Evolutionary conservation across 2,329 filamentous ascomycete species (phyloP).

Genomic region (Aureobasidium melanogenum): DNA sequence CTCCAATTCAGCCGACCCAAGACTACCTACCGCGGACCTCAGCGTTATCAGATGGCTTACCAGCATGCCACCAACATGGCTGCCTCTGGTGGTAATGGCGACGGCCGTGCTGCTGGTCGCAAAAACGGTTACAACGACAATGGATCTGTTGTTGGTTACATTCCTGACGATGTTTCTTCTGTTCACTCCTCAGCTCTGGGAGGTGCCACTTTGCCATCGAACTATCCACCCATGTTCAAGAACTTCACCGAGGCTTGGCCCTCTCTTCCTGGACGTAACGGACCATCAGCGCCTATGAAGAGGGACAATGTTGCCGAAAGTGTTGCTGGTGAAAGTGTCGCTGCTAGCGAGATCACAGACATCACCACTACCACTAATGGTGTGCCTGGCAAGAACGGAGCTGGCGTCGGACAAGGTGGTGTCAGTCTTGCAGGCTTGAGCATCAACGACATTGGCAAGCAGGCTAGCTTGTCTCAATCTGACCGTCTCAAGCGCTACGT

Average conservation of each 20-base stretch:
- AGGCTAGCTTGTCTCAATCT: slow-evolving; percentile 67
- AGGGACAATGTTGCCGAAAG: slow-evolving; percentile 38
- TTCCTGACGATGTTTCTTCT: slow-evolving; percentile 93
- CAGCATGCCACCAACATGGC: slow-evolving; percentile 55
- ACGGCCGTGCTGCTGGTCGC: slow-evolving; percentile 38
- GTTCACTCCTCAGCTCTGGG: slow-evolving; percentile 89
- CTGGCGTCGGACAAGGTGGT: slow-evolving; percentile 66
- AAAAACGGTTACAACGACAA: slow-evolving; percentile 54
- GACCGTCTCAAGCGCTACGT: slow-evolving; percentile 93
- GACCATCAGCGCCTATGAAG: slow-evolving; percentile 50
- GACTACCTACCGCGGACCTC: slow-evolving; percentile 80
- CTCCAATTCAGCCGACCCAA: slow-evolving; percentile 93
- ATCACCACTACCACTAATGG: slow-evolving; percentile 67
- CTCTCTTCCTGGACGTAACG: slow-evolving; percentile 57
- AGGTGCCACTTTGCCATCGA: slow-evolving; percentile 51
- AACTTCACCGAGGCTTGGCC: slow-evolving; percentile 91
- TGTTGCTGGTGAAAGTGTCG: slow-evolving; percentile 83
- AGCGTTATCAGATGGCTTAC: slow-evolving; percentile 76
- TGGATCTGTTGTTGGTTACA: slow-evolving; percentile 87
- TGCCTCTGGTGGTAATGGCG: slow-evolving; percentile 30
- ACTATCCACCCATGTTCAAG: slow-evolving; percentile 92
- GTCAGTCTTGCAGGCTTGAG: slow-evolving; percentile 81
- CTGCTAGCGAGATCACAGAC: slow-evolving; percentile 84
- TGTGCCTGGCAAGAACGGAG: slow-evolving; percentile 39
- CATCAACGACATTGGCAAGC: slow-evolving; percentile 61